phyloP scores from a whole-genome alignment of 768 basidiomycete species.

The Bullera alba region DNA sequence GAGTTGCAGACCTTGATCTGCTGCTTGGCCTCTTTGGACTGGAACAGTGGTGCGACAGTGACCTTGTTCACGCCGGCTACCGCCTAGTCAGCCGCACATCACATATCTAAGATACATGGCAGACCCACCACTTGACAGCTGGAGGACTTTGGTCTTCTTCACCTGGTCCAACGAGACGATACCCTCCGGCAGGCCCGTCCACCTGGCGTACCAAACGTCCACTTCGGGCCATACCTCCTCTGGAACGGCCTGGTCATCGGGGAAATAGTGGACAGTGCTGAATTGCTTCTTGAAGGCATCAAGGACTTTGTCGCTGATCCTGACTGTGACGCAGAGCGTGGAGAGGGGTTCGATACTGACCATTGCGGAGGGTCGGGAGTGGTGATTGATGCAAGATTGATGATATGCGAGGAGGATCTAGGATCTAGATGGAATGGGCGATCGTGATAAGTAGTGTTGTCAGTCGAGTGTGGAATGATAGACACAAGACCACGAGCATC shows the following conservation, averaged over 20 bases:
- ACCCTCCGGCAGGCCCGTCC: constrained; percentile 16
- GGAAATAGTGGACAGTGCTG: constrained; percentile 31
- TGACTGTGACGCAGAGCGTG: not conserved
- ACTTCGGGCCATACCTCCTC: constrained; percentile 14
- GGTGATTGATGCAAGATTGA: no score
- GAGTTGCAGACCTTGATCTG: constrained; percentile 26
- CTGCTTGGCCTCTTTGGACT: constrained; percentile 13
- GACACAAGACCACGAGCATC: no score
- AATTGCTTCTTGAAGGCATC: constrained; percentile 19
- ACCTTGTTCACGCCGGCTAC: constrained; percentile 31
- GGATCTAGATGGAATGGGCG: not conserved
- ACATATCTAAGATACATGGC: not conserved
- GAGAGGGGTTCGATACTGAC: constrained; percentile 2
- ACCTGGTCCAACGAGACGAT: constrained; percentile 14
- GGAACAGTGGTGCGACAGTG: constrained; percentile 13
- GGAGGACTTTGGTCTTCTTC: constrained; percentile 24
- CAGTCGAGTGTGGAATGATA: no score
- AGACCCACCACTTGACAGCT: constrained; percentile 29
- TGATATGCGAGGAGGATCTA: not conserved
- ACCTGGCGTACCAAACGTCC: constrained; percentile 29
- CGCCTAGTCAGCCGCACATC: not conserved
- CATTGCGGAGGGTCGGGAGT: not conserved
- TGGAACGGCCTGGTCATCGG: constrained; percentile 3
- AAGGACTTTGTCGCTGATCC: constrained; percentile 9
- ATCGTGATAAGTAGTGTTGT: not conserved